These are phyloP conservation scores for Paracoccidioides lutzii DNA, from an alignment of 2,329 filamentous ascomycete species.

Conservation along the genomic window DNA sequence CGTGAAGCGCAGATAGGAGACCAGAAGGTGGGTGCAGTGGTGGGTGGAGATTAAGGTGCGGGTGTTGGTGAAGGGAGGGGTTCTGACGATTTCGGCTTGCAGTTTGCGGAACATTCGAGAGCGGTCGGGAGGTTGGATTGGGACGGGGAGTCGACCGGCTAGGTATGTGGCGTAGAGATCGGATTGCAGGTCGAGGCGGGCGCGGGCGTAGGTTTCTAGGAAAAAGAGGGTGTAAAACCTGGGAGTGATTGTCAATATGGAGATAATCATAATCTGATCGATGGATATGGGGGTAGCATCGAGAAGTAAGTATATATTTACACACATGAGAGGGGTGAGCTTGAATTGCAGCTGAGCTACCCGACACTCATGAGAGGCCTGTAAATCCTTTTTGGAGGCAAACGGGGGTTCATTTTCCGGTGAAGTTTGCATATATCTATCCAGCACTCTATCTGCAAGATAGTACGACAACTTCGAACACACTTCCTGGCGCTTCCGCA, in stretches of 20 bases:
- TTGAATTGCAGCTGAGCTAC: slow-evolving; percentile 26
- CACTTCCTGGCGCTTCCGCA: slow-evolving; percentile 26
- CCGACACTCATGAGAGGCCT: slow-evolving; percentile 22
- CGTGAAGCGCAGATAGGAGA: slow-evolving; percentile 27
- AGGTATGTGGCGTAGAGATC: slow-evolving; percentile 26
- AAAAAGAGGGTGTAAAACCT: slow-evolving; percentile 33
- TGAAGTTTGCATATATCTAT: slow-evolving; percentile 25
- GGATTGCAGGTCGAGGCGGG: slow-evolving; percentile 27
- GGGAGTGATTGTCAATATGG: not conserved
- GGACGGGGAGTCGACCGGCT: slow-evolving; percentile 26
- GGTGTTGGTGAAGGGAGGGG: slow-evolving; percentile 30
- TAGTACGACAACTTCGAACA: slow-evolving; percentile 30
- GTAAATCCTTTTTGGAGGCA: slow-evolving; percentile 22
- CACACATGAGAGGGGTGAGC: slow-evolving; percentile 30
- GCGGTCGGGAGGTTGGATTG: slow-evolving; percentile 22
- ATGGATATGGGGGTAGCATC: not conserved
- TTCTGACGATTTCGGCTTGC: slow-evolving; percentile 26
- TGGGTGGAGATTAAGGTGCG: slow-evolving; percentile 29
- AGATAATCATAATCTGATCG: not conserved
- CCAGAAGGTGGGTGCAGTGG: slow-evolving; percentile 29
- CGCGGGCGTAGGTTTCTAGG: slow-evolving; percentile 27
- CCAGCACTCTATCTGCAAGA: slow-evolving; percentile 30
- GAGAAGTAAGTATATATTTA: not conserved
- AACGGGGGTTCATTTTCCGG: slow-evolving; percentile 21
- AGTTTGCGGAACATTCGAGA: slow-evolving; percentile 25